Percentiles rank a stretch among this genome's conserved stretches.
phyloP scores from a whole-genome alignment of 495 filamentous ascomycete species.

The Clavariopsis aquatica region DNA sequence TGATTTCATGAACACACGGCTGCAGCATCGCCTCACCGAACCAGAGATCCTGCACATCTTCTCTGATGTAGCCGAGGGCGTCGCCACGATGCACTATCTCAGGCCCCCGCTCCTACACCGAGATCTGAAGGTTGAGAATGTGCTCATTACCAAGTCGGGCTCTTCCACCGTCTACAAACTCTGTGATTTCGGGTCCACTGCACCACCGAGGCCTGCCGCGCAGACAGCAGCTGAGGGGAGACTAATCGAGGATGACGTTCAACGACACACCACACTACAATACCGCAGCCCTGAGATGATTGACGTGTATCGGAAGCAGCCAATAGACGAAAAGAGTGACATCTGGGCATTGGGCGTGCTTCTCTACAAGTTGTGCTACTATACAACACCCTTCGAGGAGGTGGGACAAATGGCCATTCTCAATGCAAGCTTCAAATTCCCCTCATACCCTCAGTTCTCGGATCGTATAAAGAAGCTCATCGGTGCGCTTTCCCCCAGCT shows the following conservation, averaged over 20 bases:
- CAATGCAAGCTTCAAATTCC: constrained; percentile 93
- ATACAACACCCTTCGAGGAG: constrained; percentile 98
- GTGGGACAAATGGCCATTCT: constrained; percentile 97
- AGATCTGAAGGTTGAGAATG: constrained; percentile 97
- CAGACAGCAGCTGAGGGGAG: constrained; percentile 83
- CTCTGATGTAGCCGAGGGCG: constrained; percentile 89
- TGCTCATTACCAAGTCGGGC: constrained; percentile 74
- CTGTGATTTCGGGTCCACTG: constrained; percentile 95
- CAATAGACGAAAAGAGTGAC: constrained; percentile 98
- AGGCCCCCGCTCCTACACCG: constrained; percentile 91
- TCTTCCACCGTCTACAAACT: constrained; percentile 76
- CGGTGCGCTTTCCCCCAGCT: constrained; percentile 57
- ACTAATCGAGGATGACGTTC: constrained; percentile 93
- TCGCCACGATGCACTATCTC: constrained; percentile 98
- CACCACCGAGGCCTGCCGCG: constrained; percentile 78
- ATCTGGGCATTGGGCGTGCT: constrained; percentile 97
- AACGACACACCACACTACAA: constrained; percentile 94
- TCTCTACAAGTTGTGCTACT: constrained; percentile 98
- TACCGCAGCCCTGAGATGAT: constrained; percentile 99
- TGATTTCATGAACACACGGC: constrained; percentile 98
- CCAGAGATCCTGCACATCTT: constrained; percentile 98
- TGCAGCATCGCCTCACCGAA: constrained; percentile 95
- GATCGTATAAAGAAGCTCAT: constrained; percentile 89
- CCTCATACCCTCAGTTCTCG: constrained; percentile 82
- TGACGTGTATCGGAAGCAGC: constrained; percentile 92